Evolutionary conservation across 2,329 filamentous ascomycete genomes (phyloP), one percentile per base, ranked within the genome.

Genomic region (Periconia sp.): DNA sequence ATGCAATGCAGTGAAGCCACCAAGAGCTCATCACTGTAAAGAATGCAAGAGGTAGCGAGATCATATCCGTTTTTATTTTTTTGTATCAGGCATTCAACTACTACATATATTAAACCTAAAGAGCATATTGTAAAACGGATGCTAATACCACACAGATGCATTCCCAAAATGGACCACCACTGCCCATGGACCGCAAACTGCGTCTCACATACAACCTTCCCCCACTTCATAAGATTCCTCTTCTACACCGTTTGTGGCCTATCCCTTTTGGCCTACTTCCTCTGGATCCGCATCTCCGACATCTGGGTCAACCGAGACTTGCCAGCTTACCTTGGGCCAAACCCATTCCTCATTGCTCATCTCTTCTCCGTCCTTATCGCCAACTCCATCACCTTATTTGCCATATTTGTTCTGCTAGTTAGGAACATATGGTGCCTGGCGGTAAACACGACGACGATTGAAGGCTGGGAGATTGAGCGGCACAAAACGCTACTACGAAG

Each of bases 171-270:
- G 88, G 88, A 92, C 72, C 87, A 91, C 71, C 88, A 95, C 73
- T 94, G 89, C 63, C 88, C 89, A 3, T 94, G 89, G 89, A 92
- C 88, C 3, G 76, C 73, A 48, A 92, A 92, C 71, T 95, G 89
- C 73, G 87, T 94, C 39, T 91, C 87, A 10, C 81, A 91, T 68
- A 85, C 84, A 47, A 92, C 87, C 1, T 88, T 91, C 59, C 89
- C 89, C 6, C 86, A 92, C 72, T 94, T 94, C 69, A 52, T 91
- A 33, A 87, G 89, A 57, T 92, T 94, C 72, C 76, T 94, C 30
- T 65, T 83, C 50, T 92, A 84, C 65, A 78, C 87, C 18, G 86
- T 87, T 59, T 46, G 79, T 11, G 76, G 86, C 2, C 83, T 89
- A 54, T 46, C 62, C 3, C 84, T 84, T 40, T 78, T 92, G 5